Evolutionary conservation across 164 flowering plant species (phyloP), one percentile per base, ranked within the genome.

Genomic region (Annona cherimola): DNA sequence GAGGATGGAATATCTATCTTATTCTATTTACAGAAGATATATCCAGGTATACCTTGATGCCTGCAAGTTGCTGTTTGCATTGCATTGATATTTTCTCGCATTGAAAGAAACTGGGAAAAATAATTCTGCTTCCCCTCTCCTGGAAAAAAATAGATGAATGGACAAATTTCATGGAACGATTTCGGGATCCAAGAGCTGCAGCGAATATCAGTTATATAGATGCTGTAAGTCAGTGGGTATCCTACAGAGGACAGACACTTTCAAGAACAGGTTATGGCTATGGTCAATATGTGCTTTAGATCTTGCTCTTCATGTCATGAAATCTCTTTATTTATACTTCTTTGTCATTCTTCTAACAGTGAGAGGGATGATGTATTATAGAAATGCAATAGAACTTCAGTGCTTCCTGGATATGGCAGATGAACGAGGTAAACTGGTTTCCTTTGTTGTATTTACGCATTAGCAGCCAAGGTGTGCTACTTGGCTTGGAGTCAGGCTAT

Each of bases 291-390:
- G 45, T 4, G 35, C 60, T 55, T 69, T n/a, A 44, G 1, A 9
- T 63, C 60, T 44, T n/a, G 40, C 61, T 41, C 69, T 9, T 69
- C 39, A 66, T 75, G 18, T 74, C 61, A 7, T 35, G 11, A 42
- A 75, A 40, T 39, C n/a, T 45, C 68, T 74, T 70, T n/a, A 41
- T 18, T 67, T 55, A 60, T 39, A 26, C 5, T 35, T 63, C 26
- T 55, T 0, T 44, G 5, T 76, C 70, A 44, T 72, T 2, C 60
- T 43, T 71, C 20, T 73, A 43, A 70, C 85, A 96, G 99, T 96
- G 81, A 89, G 99, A 76, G 99, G 99, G 73, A 96, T 96, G 99
- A 96, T 96, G 98, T 96, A 96, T 80, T 92, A 96, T 77, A 84
- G 90, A 66, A 82, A 84, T 72, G 95, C 99, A 71, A 72, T 96